Conservation (phyloP, 768 basidiomycete genomes). For the Erythrobasidium yunnanense region DNA sequence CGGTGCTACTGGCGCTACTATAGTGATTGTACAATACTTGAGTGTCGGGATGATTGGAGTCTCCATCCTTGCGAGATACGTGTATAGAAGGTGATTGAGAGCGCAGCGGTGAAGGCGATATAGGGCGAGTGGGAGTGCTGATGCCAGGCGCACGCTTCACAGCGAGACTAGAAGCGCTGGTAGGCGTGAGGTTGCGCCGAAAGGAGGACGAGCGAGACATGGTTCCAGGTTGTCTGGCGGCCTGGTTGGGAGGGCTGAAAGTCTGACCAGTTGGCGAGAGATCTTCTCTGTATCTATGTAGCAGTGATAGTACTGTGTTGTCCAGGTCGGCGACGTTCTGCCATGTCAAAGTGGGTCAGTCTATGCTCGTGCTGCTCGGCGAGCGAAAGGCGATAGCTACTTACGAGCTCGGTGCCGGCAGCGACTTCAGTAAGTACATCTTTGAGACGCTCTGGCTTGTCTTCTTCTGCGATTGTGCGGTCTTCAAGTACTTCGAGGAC, state of each 20-base stretch:
- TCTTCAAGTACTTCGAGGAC: conserved; percentile 13
- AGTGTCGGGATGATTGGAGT: neutral
- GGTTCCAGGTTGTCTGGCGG: conserved; percentile 7
- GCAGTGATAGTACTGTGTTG: conserved; percentile 4
- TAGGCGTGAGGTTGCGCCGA: conserved; percentile 13
- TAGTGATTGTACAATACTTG: neutral
- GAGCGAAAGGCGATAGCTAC: neutral
- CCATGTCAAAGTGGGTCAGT: too few species aligned
- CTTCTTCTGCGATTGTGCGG: conserved; percentile 8
- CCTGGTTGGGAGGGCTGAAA: conserved; percentile 16
- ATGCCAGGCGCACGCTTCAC: conserved; percentile 11
- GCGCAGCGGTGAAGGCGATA: conserved; percentile 22
- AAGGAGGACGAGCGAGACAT: conserved; percentile 28
- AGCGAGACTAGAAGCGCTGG: neutral
- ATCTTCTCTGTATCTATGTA: conserved; percentile 29
- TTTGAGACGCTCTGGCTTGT: conserved; percentile 29
- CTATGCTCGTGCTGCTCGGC: too few species aligned
- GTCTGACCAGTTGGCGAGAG: conserved; percentile 22
- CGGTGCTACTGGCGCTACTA: neutral
- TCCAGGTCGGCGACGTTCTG: conserved; percentile 19
- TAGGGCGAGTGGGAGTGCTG: conserved; percentile 6
- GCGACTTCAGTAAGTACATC: conserved; percentile 5
- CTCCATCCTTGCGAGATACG: neutral
- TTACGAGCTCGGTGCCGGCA: conserved; percentile 16
- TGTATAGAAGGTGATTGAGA: conserved; percentile 27